These are phyloP conservation scores for Salix purpurea DNA, from an alignment of 345 rosid genomes.

Conservation along the genomic window DNA sequence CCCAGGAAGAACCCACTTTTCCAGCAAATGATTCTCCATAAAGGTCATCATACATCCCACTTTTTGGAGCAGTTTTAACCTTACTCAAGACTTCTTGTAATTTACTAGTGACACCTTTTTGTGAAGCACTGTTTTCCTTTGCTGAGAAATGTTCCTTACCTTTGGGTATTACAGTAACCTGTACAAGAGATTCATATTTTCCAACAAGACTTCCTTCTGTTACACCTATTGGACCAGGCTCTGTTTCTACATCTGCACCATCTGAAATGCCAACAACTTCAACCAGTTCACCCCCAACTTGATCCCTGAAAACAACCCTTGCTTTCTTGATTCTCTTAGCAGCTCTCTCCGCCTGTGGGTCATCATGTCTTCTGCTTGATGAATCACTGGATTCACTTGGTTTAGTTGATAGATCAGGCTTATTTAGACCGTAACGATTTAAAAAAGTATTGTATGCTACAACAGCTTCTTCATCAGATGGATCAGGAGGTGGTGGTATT, in stretches of 20 bases:
- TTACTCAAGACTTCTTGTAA: conserved; percentile 67
- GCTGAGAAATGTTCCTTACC: conserved; percentile 44
- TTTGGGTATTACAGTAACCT: conserved; percentile 66
- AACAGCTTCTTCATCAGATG: conserved; percentile 80
- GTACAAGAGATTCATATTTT: conserved; percentile 82
- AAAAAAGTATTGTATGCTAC: conserved; percentile 78
- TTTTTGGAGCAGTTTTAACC: conserved; percentile 53
- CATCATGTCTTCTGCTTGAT: conserved; percentile 22
- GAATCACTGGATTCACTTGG: conserved; percentile 25
- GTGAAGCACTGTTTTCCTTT: conserved; percentile 43
- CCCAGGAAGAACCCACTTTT: conserved; percentile 90
- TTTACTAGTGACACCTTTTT: conserved; percentile 60
- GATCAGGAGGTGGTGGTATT: conserved; percentile 71
- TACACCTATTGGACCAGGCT: conserved; percentile 82
- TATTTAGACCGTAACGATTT: conserved; percentile 66
- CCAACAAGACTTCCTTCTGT: conserved; percentile 96
- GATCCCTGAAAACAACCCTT: conserved; percentile 74
- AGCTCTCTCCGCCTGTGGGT: conserved; percentile 34
- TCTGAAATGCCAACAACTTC: conserved; percentile 91
- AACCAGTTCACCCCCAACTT: conserved; percentile 80
- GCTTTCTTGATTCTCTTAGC: conserved; percentile 53
- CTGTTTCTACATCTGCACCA: conserved; percentile 94
- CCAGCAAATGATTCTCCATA: conserved; percentile 67
- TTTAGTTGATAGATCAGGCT: conserved; percentile 23
- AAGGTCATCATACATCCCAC: conserved; percentile 68